Evolutionary conservation across 108 stramenopile genomes (phyloP), one percentile per base, ranked within the genome.

Genomic region (Mayamaea pseudoterrestris): DNA sequence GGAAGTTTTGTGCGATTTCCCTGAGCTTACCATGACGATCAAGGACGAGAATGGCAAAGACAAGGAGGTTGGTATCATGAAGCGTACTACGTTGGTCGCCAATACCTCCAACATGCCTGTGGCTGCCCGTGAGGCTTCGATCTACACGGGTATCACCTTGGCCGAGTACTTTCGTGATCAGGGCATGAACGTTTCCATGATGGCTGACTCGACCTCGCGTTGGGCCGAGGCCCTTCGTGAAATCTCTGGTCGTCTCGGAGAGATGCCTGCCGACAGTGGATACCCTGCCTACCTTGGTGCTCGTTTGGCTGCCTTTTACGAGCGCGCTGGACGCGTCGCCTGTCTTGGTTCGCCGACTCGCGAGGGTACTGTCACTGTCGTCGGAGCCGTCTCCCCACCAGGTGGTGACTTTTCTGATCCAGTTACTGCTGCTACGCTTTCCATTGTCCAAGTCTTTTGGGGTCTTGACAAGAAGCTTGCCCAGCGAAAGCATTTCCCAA

Each of bases 101-200:
- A 99, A 99, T 74, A 99, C 98, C 23, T 98, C 97, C 50, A 99
- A 99, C 93, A 99, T 99, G 98, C 98, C 98, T 48, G 98, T 99
- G 64, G 98, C 98, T 43, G 98, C 98, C 25, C 95, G 98, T 62
- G 98, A 99, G 83, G 98, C 98, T 6, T 94, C 93, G 45, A 99
- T 99, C 67, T 99, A 99, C 85, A 99, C 98, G 16, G 97, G 97
- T 51, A 95, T 94, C 49, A 94, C 96, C 28, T 71, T 96, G 36
- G 93, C 94, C 40, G 94, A 95, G 65, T 98, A 95, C 78, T 95
- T 93, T 73, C 84, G 98, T 53, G 98, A 99, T 80, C 89, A 92
- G 73, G 97, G 98, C 23, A 94, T 97, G 93, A 94, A 99, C 51
- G 97, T 99, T 46, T 92, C 94, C 43, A 97, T 99, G 95, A 99